Conservation (phyloP, 2,329 filamentous ascomycete genomes). For the Exophiala viscosa region DNA sequence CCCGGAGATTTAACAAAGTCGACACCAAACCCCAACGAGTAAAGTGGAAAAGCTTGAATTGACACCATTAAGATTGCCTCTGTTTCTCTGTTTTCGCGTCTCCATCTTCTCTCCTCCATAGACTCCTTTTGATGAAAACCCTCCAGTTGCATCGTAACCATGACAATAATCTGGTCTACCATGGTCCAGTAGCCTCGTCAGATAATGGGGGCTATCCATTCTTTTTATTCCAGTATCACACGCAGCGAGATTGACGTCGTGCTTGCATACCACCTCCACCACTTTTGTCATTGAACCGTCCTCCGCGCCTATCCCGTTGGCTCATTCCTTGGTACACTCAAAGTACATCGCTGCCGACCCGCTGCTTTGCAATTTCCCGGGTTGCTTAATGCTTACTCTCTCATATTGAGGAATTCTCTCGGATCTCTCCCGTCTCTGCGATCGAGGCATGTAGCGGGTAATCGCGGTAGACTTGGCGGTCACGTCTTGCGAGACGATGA, state of each 20-base stretch:
- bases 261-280: neutral
- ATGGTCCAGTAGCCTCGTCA: too few relatives aligned
- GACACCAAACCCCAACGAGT: constrained; percentile 4
- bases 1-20: constrained; percentile 18
- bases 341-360: neutral
- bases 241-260: constrained; percentile 9
- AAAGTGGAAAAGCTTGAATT: constrained; percentile 21
- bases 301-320: neutral
- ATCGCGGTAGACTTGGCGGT: too few relatives aligned
- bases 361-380: too few relatives aligned
- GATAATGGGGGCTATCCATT: too few relatives aligned
- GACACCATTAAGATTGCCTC: constrained; percentile 26
- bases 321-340: neutral
- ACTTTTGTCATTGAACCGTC: neutral
- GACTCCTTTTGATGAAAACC: neutral
- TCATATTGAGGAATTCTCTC: too few relatives aligned
- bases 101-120: constrained; percentile 1
- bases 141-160: neutral
- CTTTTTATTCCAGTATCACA: neutral
- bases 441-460: too few relatives aligned
- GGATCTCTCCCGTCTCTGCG: too few relatives aligned
- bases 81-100: neutral
- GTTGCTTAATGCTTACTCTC: too few relatives aligned
- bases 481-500: too few relatives aligned
- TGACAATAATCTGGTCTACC: neutral